Percentiles rank a stretch among this genome's conserved stretches.
phyloP scores from a whole-genome alignment of 768 basidiomycete genomes.

The Boletus bicolor region DNA sequence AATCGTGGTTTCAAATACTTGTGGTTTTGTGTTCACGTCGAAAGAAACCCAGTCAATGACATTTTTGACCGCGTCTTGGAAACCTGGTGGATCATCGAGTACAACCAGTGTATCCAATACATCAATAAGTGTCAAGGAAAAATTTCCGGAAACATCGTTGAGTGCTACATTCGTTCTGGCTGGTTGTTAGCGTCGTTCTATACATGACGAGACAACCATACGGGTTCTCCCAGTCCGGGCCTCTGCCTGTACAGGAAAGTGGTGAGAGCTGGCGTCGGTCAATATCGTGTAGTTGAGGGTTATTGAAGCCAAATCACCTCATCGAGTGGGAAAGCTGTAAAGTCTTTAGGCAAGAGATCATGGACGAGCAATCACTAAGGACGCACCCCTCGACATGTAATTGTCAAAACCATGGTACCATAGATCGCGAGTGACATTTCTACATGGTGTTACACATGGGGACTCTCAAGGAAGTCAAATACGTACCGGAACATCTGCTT shows the following conservation, averaged over 20 bases:
- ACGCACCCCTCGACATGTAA: slow-evolving; percentile 81
- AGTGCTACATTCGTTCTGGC: slow-evolving; percentile 64
- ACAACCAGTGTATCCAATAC: slow-evolving; percentile 88
- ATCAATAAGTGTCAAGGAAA: slow-evolving; percentile 79
- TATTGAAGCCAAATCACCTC: slow-evolving; percentile 49
- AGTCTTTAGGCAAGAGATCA: slow-evolving; percentile 20
- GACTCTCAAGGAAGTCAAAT: neutral
- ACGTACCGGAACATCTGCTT: slow-evolving; percentile 57
- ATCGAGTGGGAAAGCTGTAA: slow-evolving; percentile 77
- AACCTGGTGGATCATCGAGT: slow-evolving; percentile 72
- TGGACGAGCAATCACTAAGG: neutral
- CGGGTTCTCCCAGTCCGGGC: slow-evolving; percentile 86
- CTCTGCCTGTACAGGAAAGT: slow-evolving; percentile 79
- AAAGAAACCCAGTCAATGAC: slow-evolving; percentile 84
- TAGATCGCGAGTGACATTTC: slow-evolving; percentile 68
- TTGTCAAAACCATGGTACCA: slow-evolving; percentile 90
- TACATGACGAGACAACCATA: slow-evolving; percentile 38
- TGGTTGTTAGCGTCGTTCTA: slow-evolving; percentile 12
- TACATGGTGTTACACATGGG: slow-evolving; percentile 27
- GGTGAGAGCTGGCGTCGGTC: slow-evolving; percentile 66
- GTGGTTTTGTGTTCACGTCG: slow-evolving; percentile 93
- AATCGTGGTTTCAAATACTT: slow-evolving; percentile 97
- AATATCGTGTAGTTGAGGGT: slow-evolving; percentile 7
- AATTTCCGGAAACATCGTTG: slow-evolving; percentile 96
- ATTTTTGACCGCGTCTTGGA: slow-evolving; percentile 80